A percentile compares a stretch with the other conserved stretches of the same genome.
Evolutionary conservation across 148 eudicot genomes (phyloP).

Genomic region (Nepenthes mirabilis): DNA sequence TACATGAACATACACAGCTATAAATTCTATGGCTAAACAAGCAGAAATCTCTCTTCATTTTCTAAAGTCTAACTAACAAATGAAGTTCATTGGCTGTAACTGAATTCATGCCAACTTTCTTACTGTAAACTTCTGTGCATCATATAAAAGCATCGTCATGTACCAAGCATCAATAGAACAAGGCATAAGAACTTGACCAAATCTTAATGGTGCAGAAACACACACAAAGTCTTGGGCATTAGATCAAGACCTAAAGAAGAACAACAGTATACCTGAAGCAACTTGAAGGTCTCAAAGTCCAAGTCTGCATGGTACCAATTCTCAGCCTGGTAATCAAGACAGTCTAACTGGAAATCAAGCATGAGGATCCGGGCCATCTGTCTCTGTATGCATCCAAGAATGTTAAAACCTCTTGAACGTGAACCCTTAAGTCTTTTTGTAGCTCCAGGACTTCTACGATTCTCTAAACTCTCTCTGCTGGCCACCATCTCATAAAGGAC

Average conservation of each 20-base stretch:
- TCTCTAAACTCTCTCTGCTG: conserved; percentile 76
- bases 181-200: neutral
- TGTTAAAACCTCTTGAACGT: conserved; percentile 57
- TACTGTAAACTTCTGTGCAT: too few species aligned
- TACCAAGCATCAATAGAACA: neutral
- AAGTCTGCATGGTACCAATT: conserved; percentile 97
- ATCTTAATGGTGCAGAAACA: neutral
- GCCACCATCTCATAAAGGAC: conserved; percentile 99
- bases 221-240: neutral
- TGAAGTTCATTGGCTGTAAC: too few species aligned
- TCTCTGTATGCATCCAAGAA: conserved; percentile 84
- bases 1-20: too few species aligned
- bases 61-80: too few species aligned
- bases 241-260: neutral
- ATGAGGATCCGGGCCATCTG: conserved; percentile 73
- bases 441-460: conserved; percentile 37
- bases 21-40: too few species aligned
- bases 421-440: conserved; percentile 43
- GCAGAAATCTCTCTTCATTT: too few species aligned
- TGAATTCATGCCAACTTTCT: too few species aligned
- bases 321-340: conserved; percentile 80
- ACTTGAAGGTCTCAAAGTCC: conserved; percentile 85
- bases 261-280: conserved; percentile 56
- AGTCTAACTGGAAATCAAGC: conserved; percentile 93
- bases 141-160: too few species aligned